These are phyloP conservation scores for Oxytropis ochrocephala DNA, from an alignment of 306 rosid genomes.

Conservation along the genomic window DNA sequence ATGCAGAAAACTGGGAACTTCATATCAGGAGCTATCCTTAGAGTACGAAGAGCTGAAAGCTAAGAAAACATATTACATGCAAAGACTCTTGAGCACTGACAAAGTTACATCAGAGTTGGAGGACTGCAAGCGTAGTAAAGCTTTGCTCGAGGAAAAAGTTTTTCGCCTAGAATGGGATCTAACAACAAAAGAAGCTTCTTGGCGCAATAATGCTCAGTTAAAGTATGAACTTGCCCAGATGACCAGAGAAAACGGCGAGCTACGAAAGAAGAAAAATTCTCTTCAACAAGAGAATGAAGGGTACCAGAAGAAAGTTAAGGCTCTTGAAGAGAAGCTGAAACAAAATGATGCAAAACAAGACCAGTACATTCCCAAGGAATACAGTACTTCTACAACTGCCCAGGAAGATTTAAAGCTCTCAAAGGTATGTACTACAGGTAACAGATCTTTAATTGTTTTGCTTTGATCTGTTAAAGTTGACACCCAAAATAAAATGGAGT, in stretches of 20 bases:
- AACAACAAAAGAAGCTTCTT: constrained; percentile 30
- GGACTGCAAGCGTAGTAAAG: constrained; percentile 30
- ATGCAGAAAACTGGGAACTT: constrained; percentile 36
- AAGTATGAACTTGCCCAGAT: constrained; percentile 34
- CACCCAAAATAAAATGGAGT: not conserved
- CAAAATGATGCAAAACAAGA: constrained; percentile 21
- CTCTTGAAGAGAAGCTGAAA: constrained; percentile 32
- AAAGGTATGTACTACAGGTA: constrained; percentile 1
- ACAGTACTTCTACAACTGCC: not conserved
- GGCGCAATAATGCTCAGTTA: constrained; percentile 24
- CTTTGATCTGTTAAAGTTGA: not conserved
- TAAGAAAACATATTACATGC: constrained; percentile 24
- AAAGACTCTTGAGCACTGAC: constrained; percentile 29
- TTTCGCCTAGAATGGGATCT: constrained; percentile 34
- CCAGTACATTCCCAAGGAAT: not conserved
- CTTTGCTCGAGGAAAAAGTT: constrained; percentile 36
- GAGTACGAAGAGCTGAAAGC: constrained; percentile 39
- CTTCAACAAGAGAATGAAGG: constrained; percentile 39
- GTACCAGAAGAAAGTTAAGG: constrained; percentile 25
- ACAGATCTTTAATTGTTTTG: not conserved
- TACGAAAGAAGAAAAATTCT: constrained; percentile 15
- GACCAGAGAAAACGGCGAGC: constrained; percentile 27
- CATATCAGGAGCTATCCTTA: constrained; percentile 25
- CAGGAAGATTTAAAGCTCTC: constrained; percentile 15
- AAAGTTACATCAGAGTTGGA: constrained; percentile 31